phyloP scores from a whole-genome alignment of 2,329 filamentous ascomycete species.

The Trichophyton benhamiae region DNA sequence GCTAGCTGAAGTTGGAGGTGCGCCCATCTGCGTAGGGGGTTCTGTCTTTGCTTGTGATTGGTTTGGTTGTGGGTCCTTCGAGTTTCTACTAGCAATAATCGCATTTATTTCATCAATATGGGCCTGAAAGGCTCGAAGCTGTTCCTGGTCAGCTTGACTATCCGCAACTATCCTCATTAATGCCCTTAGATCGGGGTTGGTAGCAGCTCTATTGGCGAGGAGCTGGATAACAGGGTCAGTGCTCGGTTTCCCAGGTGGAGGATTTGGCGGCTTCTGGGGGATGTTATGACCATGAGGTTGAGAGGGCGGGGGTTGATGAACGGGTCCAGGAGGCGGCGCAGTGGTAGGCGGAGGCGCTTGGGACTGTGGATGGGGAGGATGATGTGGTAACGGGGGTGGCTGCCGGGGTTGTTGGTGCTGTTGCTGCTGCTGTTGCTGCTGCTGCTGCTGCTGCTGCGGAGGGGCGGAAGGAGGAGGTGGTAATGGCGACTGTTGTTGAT shows the following conservation, averaged over 20 bases:
- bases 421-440: not conserved
- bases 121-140: conserved; percentile 38
- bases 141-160: conserved; percentile 37
- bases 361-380: no score
- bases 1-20: conserved; percentile 3
- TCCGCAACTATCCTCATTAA: conserved; percentile 41
- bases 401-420: not conserved
- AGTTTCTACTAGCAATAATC: conserved; percentile 35
- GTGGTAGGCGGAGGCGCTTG: no score
- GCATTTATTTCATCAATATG: conserved; percentile 42
- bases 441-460: not conserved
- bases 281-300: conserved; percentile 1
- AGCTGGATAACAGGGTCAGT: conserved; percentile 42
- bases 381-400: no score
- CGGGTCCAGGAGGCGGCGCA: not conserved
- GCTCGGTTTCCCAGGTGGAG: conserved; percentile 30
- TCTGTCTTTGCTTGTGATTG: conserved; percentile 12
- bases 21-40: conserved; percentile 2
- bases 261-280: conserved; percentile 16
- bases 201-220: conserved; percentile 39
- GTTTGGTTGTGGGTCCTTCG: conserved; percentile 25
- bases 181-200: conserved; percentile 38
- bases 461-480: not conserved
- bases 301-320: not conserved
- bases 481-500: not conserved